These are phyloP conservation scores for Trichophyton verrucosum DNA, from an alignment of 2,329 filamentous ascomycete genomes.

Conservation along the genomic window DNA sequence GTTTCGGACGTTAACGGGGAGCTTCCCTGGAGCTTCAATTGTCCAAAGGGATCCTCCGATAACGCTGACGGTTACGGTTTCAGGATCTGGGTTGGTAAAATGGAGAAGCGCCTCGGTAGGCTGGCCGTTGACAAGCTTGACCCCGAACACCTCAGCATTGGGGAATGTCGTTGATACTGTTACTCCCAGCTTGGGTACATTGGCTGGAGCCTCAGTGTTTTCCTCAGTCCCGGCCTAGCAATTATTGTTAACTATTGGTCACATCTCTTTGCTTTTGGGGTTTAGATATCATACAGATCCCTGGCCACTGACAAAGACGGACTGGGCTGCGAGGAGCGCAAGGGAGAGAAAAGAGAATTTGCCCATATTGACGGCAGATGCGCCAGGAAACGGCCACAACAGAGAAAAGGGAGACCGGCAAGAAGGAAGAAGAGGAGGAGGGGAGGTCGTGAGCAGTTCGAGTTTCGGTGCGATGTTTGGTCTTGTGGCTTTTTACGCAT, in stretches of 20 bases:
- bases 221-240: conserved; percentile 43
- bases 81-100: conserved; percentile 70
- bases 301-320: conserved; percentile 52
- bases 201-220: conserved; percentile 51
- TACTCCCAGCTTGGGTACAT: conserved; percentile 47
- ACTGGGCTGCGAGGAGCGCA: conserved; percentile 57
- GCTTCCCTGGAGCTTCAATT: conserved; percentile 42
- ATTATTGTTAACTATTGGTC: conserved; percentile 17
- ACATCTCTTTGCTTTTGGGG: conserved; percentile 3
- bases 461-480: neutral
- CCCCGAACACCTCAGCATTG: conserved; percentile 69
- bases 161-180: conserved; percentile 48
- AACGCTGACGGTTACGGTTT: conserved; percentile 61
- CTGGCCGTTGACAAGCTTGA: conserved; percentile 89
- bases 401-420: neutral
- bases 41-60: conserved; percentile 62
- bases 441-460: neutral
- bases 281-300: conserved; percentile 39
- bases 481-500: neutral
- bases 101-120: conserved; percentile 72
- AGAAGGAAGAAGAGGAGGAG: conserved; percentile 6
- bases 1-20: conserved; percentile 62
- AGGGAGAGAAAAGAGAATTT: conserved; percentile 60
- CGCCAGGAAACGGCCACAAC: conserved; percentile 3
- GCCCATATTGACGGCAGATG: conserved; percentile 47